phyloP scores from a whole-genome alignment of 2,329 filamentous ascomycete genomes.

The Penicillium psychrosexuale region DNA sequence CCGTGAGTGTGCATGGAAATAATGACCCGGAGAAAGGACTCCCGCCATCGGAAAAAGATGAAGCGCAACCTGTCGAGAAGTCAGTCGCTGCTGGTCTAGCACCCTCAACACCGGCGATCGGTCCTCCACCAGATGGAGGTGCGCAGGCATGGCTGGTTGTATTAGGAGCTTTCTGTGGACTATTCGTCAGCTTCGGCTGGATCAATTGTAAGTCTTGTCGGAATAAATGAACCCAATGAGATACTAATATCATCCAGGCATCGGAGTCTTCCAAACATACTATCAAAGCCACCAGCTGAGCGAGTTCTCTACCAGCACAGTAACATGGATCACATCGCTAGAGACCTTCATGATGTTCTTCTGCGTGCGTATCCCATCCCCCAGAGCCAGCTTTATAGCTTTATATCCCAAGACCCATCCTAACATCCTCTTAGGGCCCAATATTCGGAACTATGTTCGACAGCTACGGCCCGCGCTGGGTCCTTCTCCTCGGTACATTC shows the following conservation, averaged over 20 bases:
- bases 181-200: conserved; percentile 54
- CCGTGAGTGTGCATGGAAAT: conserved; percentile 5
- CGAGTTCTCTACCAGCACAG: conserved; percentile 51
- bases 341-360: conserved; percentile 29
- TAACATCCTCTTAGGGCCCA: conserved; percentile 43
- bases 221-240: not conserved
- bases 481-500: conserved; percentile 52
- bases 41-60: not conserved
- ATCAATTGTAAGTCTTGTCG: conserved; percentile 42
- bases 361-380: conserved; percentile 12
- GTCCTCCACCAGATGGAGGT: conserved; percentile 32
- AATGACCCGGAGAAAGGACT: conserved; percentile 14
- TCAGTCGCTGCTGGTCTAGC: not conserved
- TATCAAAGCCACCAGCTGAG: conserved; percentile 52
- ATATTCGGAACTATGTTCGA: conserved; percentile 65
- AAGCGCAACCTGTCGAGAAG: not conserved
- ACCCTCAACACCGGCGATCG: not conserved
- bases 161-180: conserved; percentile 45
- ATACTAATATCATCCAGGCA: conserved; percentile 14
- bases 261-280: conserved; percentile 50
- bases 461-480: conserved; percentile 56
- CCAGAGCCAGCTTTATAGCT: too few relatives aligned
- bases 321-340: conserved; percentile 62
- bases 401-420: not conserved
- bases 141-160: conserved; percentile 46